Conservation (phyloP, 2,329 filamentous ascomycete genomes). For the Fusarium phyllophilum region DNA sequence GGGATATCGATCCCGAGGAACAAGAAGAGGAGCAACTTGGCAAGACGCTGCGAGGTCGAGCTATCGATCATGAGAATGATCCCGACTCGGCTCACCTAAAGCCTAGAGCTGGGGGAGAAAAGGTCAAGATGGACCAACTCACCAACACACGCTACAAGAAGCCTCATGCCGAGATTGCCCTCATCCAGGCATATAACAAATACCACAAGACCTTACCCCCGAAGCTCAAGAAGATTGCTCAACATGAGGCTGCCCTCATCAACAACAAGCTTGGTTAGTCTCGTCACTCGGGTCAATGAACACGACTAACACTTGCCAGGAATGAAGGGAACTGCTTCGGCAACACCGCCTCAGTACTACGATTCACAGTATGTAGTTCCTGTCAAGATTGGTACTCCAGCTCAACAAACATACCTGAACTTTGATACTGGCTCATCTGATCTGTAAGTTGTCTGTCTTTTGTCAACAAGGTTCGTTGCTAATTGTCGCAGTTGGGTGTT, state of each 20-base stretch:
- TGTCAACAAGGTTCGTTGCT: background rate
- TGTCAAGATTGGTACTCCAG: conserved; percentile 68
- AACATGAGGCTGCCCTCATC: conserved; percentile 31
- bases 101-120: conserved; percentile 20
- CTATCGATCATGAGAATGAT: conserved; percentile 3
- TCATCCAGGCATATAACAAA: conserved; percentile 51
- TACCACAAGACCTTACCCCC: conserved; percentile 49
- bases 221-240: conserved; percentile 37
- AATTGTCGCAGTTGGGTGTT: conserved; percentile 71
- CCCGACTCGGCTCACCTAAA: conserved; percentile 9
- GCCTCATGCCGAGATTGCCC: conserved; percentile 46
- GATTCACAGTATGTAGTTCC: conserved; percentile 70
- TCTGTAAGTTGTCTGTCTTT: conserved; percentile 47
- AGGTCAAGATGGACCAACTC: conserved; percentile 48
- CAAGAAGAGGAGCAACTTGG: background rate
- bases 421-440: conserved; percentile 73
- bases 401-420: conserved; percentile 70
- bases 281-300: background rate
- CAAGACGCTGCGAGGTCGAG: background rate
- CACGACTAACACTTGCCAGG: background rate
- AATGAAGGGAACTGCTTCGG: conserved; percentile 39
- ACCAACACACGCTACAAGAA: conserved; percentile 49
- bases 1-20: background rate
- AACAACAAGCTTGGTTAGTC: conserved; percentile 40
- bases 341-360: conserved; percentile 47